Evolutionary conservation across 257 asterid species (phyloP), one percentile per base, ranked within the genome.

Genomic region (Ilex asprella): DNA sequence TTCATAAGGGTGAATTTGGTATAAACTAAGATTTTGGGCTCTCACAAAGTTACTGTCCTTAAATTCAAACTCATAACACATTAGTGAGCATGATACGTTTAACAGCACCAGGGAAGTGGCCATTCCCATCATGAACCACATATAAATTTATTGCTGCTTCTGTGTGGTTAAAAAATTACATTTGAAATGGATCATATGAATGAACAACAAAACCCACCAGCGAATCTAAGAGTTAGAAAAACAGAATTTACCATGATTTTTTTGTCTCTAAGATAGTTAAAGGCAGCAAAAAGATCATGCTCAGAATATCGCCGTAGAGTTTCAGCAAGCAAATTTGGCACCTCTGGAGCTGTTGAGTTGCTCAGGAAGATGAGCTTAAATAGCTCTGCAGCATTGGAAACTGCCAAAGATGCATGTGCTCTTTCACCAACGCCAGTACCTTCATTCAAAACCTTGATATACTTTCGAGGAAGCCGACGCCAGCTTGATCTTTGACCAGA

Each of bases 211-310:
- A 31, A 29, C 7, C 55, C 50, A 67, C 46, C 21, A 53, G 21
- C n/a, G 60, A 21, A 21, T 35, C 55, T 53, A 51, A 49, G 21
- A 61, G 16, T 60, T n/a, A 41, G 46, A 60, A 14, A 70, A 39
- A 66, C 55, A 68, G 70, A 58, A 66, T 73, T 73, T 78, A 91
- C 98, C 95, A 89, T 82, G 50, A 89, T 80, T 69, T 82, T 92
- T 78, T 80, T 89, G 70, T 89, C 99, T 71, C 95, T 83, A 69
- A 92, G 81, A 74, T 80, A 92, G 82, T 82, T 86, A 75, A 92
- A 92, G 72, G 99, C 96, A 63, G 97, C 83, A 83, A 78, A 89
- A 54, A 92, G 99, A 79, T 92, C 99, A 66, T 86, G 96, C 84
- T 92, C 96, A 55, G 99, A 89, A 74, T 92, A 92, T 66, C 78